Percentiles rank a stretch among this genome's conserved stretches.
phyloP scores from a whole-genome alignment of 352 stramenopile genomes.

The Pythium volutum region DNA sequence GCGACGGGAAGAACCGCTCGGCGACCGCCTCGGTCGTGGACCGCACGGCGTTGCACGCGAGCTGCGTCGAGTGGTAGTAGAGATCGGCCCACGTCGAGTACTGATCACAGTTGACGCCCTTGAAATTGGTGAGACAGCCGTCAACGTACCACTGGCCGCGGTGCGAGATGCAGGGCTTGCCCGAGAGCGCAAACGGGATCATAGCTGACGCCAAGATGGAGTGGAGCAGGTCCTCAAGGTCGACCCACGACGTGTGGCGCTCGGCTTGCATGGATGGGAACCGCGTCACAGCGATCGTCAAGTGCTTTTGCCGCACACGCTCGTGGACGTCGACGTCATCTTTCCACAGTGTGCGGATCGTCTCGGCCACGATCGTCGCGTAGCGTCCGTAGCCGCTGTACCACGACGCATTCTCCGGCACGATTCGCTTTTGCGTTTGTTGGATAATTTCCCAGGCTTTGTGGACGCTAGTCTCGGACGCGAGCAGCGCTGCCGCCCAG shows the following conservation, averaged over 20 bases:
- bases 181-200: conserved; percentile 65
- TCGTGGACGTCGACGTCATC: conserved; percentile 46
- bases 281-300: conserved; percentile 60
- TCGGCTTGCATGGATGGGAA: conserved; percentile 58
- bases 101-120: conserved; percentile 51
- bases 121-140: conserved; percentile 70
- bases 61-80: conserved; percentile 48
- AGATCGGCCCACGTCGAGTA: conserved; percentile 62
- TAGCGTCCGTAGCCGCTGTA: conserved; percentile 69
- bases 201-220: conserved; percentile 68
- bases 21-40: conserved; percentile 35
- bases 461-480: conserved; percentile 45
- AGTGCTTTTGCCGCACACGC: conserved; percentile 35
- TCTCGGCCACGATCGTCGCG: conserved; percentile 47
- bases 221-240: conserved; percentile 53
- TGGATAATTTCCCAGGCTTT: conserved; percentile 53
- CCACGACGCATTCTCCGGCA: conserved; percentile 41
- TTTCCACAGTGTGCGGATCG: conserved; percentile 50
- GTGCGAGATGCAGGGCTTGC: conserved; percentile 54
- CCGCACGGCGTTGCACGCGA: conserved; percentile 39
- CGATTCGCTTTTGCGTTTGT: conserved; percentile 38
- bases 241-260: conserved; percentile 50
- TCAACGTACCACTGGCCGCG: conserved; percentile 71
- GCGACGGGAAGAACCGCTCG: conserved; percentile 39
- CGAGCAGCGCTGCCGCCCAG: conserved; percentile 42